Evolutionary conservation across 176 grass and related monocot genomes (phyloP), one percentile per base, ranked within the genome.

Genomic region (Carex parvula): DNA sequence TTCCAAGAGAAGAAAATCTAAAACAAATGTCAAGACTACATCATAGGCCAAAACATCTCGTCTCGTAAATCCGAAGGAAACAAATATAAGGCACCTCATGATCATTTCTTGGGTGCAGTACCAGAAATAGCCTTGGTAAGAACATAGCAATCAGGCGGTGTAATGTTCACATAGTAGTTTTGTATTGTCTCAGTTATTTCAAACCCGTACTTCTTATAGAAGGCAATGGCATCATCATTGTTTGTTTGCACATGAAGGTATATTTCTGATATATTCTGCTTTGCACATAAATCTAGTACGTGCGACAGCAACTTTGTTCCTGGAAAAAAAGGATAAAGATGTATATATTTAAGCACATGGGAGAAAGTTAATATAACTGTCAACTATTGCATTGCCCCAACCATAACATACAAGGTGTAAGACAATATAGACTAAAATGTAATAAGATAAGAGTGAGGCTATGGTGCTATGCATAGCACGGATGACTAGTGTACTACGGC

Each of bases 191-290:
- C 88, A 58, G 93, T 94, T 74, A 99, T 95, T 84, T 99, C 97
- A 48, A 99, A 99, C 64, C 93, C 97, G 84, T 90, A 99, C 85
- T 99, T 99, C 85, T 94, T 99, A 80, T 96, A 99, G 76, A 95
- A 99, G 70, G 83, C 73, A 78, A 96, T 94, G 30, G 93, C 97
- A 63, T 96, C 97, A 0, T 91, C 93, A 13, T 99, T 99, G 63
- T 96, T 99, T 79, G 97, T 99, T 88, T 96, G 97, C 87, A 96
- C 97, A 79, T 99, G 93, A 89, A 99, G 90, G 87, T 96, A 99
- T 61, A 99, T 91, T 79, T 94, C 91, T 0, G 84, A 85, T 33
- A 99, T 91, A 77, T 94, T 99, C 80, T 96, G 91, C 87, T 92
- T 94, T 39, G 74, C 83, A 62, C 84, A 96, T 16, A 99, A 88